phyloP scores from a whole-genome alignment of 257 asterid species.

The Solanum pinnatisectum region DNA sequence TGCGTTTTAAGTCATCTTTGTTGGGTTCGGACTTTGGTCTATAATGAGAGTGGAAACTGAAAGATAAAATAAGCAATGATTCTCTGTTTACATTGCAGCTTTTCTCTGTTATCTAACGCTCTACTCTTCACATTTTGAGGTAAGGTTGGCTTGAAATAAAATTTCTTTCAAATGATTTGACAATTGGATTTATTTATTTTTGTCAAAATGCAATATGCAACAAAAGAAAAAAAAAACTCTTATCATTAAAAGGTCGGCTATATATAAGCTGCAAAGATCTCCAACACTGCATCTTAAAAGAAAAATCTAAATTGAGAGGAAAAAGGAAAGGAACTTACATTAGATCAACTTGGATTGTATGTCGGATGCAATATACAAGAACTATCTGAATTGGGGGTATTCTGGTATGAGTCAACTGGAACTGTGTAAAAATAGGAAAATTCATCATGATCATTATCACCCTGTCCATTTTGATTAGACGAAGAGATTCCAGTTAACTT shows the following conservation, averaged over 20 bases:
- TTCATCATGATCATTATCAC: not conserved
- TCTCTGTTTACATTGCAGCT: too few relatives aligned
- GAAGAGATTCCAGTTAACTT: not conserved
- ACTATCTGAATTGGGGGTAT: not conserved
- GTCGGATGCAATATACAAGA: not conserved
- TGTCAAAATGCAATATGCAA: too few relatives aligned
- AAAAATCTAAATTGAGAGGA: not conserved
- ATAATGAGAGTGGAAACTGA: too few relatives aligned
- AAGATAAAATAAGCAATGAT: too few relatives aligned
- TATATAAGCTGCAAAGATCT: not conserved
- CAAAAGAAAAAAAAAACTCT: too few relatives aligned
- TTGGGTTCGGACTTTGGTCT: too few relatives aligned
- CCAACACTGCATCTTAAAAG: not conserved
- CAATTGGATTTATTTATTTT: too few relatives aligned
- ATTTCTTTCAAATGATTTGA: too few relatives aligned
- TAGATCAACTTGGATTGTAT: not conserved
- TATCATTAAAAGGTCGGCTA: not conserved
- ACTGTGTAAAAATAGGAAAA: not conserved
- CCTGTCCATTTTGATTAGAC: not conserved
- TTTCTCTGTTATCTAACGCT: too few relatives aligned
- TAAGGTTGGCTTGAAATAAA: too few relatives aligned
- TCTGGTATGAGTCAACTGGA: not conserved
- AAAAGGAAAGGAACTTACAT: not conserved
- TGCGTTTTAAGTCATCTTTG: too few relatives aligned
- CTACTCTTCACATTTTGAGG: too few relatives aligned